Conservation (phyloP, 176 grass and related monocot species). For the Avena sativa region DNA sequence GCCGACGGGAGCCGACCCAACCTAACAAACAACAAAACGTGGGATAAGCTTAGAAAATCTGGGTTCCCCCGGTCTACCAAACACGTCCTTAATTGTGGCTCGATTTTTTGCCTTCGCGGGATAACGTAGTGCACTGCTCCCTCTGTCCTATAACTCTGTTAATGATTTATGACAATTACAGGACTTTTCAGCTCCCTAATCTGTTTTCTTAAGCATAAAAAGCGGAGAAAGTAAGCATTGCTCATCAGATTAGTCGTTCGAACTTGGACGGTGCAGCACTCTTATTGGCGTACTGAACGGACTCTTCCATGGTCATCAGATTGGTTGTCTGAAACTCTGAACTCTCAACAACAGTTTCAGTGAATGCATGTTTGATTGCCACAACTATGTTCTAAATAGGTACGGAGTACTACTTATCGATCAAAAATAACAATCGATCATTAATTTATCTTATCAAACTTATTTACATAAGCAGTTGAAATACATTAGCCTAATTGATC, state of each 20-base stretch:
- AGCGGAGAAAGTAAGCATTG: neutral
- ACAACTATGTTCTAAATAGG: neutral
- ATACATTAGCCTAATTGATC: neutral
- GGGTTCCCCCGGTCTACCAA: too few species aligned
- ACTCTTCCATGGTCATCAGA: neutral
- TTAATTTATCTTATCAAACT: neutral
- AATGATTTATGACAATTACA: too few species aligned
- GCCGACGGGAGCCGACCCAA: too few species aligned
- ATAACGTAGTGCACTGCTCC: too few species aligned
- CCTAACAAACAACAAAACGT: too few species aligned
- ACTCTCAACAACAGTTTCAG: neutral
- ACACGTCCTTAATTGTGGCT: too few species aligned
- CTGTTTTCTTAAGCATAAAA: neutral
- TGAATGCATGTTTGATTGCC: neutral
- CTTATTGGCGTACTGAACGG: neutral
- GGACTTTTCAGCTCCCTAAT: too few species aligned
- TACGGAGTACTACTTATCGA: too few species aligned
- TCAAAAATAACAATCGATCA: neutral
- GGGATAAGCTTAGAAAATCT: too few species aligned
- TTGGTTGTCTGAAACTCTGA: neutral
- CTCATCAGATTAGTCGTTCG: neutral
- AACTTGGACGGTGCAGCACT: neutral
- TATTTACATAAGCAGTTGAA: constrained; percentile 15
- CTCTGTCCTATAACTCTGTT: too few species aligned
- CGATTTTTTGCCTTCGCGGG: too few species aligned